Evolutionary conservation across 1,139 yeast species (phyloP), one percentile per base, ranked within the genome.

Genomic region (Geotrichum klebahnii): DNA sequence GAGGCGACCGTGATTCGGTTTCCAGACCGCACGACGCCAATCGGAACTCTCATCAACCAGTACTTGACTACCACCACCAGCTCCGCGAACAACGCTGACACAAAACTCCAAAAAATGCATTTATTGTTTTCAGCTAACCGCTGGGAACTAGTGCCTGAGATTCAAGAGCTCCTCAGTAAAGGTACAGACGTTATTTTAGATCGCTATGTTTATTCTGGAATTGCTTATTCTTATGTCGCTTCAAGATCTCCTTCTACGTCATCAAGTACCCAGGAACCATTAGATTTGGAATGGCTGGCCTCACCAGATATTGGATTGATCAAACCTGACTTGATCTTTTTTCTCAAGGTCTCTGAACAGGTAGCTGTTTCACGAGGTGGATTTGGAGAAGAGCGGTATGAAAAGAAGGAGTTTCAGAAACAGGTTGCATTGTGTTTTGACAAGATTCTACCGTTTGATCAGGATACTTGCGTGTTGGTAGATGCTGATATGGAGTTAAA

Each of bases 341-440:
- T 92, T 58, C 70, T 94, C 53, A 83, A 88, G 23, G 77, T 88
- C 45, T 58, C 68, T 43, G 73, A 67, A 26, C 74, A 73, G 24
- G 74, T 71, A 2, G 82, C 80, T 32, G 68, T 75, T 42, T 62
- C 70, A 16, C 74, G 98, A 51, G 81, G 80, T 17, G 95, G 95
- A 1, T 94, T 85, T 74, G 99, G 99, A 19, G 83, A 81, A 23
- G 99, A 94, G 67, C 71, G 97, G 51, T 94, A 94, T 67, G 99
- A 94, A 64, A 76, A 75, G 38, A 66, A 68, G 6, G 81, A 77
- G 50, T 85, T 92, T 64, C 99, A 94, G 64, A 66, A 70, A 19
- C 70, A 71, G 39, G 99, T 94, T 3, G 78, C 80, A 53, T 49
- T 62, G 10, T 72, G 80, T 57, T 92, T 90, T 62, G 68, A 75